Conservation (phyloP, 495 filamentous ascomycete species). For the Tuber umbilicatum region DNA sequence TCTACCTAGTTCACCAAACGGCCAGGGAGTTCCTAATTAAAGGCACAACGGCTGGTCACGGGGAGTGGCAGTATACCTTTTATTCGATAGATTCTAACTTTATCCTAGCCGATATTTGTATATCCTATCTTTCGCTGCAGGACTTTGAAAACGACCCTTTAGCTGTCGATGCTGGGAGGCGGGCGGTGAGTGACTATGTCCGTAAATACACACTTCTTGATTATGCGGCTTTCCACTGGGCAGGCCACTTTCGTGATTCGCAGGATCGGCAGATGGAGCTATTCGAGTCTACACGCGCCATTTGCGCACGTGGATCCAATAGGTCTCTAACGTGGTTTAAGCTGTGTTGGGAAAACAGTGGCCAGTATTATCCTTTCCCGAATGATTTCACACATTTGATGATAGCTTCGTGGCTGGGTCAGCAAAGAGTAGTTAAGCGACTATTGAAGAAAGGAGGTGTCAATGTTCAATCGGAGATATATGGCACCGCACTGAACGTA, state of each 20-base stretch:
- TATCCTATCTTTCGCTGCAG: too few species aligned
- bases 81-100: too few species aligned
- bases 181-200: slow-evolving; percentile 2
- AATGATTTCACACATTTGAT: background rate
- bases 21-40: slow-evolving; percentile 18
- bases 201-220: background rate
- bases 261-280: slow-evolving; percentile 5
- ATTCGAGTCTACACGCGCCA: background rate
- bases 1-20: slow-evolving; percentile 39
- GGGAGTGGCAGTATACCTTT: background rate
- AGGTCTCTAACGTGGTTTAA: slow-evolving; percentile 13
- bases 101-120: too few species aligned
- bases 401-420: background rate
- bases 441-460: background rate
- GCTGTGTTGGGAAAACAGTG: background rate
- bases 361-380: too few species aligned
- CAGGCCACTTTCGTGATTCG: too few species aligned
- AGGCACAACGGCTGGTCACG: background rate
- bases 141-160: background rate
- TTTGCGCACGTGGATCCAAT: slow-evolving; percentile 4
- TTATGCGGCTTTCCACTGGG: slow-evolving; percentile 2
- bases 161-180: too few species aligned
- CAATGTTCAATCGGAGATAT: too few species aligned
- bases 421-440: background rate
- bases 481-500: too few species aligned